phyloP scores from a whole-genome alignment of 2,329 filamentous ascomycete species.

The Cordyceps tenuipes region DNA sequence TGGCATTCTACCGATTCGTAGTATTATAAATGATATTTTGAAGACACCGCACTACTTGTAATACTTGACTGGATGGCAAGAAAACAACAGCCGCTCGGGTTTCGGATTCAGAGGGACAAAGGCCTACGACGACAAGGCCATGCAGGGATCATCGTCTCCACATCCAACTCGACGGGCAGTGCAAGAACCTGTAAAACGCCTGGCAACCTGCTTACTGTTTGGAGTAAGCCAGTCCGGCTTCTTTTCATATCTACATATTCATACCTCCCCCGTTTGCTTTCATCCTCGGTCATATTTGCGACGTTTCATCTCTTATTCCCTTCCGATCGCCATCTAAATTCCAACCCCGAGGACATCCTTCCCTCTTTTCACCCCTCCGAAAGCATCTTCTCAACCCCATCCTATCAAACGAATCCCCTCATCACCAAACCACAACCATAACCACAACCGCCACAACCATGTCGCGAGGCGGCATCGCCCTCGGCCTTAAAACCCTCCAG shows the following conservation, averaged over 20 bases:
- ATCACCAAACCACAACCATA: neutral
- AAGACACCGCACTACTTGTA: no score
- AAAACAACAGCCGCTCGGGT: neutral
- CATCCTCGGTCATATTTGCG: no score
- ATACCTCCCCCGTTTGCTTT: neutral
- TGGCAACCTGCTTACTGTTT: slow-evolving; percentile 7
- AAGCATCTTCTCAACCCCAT: neutral
- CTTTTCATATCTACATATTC: neutral
- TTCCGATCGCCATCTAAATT: no score
- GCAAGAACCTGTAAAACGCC: neutral
- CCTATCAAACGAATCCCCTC: neutral
- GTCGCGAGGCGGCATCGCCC: slow-evolving; percentile 12
- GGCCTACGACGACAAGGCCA: neutral
- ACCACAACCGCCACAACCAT: neutral
- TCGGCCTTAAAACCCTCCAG: slow-evolving; percentile 59
- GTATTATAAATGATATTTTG: neutral
- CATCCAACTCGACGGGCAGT: neutral
- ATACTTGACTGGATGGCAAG: neutral
- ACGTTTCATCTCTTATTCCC: no score
- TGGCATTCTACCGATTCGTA: neutral
- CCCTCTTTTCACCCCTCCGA: neutral
- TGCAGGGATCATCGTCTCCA: neutral
- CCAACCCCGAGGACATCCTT: no score
- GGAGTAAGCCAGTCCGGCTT: neutral
- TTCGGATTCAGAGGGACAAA: neutral